phyloP scores from a whole-genome alignment of 2,329 filamentous ascomycete genomes.

The Podosphaera xanthii region DNA sequence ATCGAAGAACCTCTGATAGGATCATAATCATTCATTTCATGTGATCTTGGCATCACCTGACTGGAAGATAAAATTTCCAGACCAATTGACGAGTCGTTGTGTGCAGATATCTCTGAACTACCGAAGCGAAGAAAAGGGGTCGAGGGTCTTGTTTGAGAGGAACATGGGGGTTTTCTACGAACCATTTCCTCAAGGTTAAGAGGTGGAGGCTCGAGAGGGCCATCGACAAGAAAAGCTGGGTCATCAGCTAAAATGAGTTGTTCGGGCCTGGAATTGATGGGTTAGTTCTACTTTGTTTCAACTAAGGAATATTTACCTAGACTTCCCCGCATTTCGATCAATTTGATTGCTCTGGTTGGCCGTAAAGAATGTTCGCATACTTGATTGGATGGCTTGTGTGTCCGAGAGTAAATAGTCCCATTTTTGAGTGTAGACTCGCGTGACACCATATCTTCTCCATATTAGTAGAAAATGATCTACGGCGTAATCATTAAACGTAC shows the following conservation, averaged over 20 bases:
- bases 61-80: conserved; percentile 27
- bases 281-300: neutral
- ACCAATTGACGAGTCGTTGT: conserved; percentile 18
- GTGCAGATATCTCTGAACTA: conserved; percentile 7
- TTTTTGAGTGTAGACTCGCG: conserved; percentile 69
- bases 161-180: conserved; percentile 8
- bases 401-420: conserved; percentile 70
- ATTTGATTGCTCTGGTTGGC: conserved; percentile 33
- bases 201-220: conserved; percentile 28
- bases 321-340: conserved; percentile 47
- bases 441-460: conserved; percentile 44
- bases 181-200: conserved; percentile 26
- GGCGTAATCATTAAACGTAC: conserved; percentile 19
- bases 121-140: conserved; percentile 10
- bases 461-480: neutral
- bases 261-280: conserved; percentile 30
- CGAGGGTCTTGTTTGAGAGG: conserved; percentile 15
- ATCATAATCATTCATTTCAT: conserved; percentile 12
- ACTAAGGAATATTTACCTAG: conserved; percentile 30
- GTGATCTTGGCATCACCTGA: conserved; percentile 16
- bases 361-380: conserved; percentile 46
- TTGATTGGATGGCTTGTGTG: conserved; percentile 48
- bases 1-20: conserved; percentile 16
- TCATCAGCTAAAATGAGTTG: conserved; percentile 65
- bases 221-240: conserved; percentile 51